Percentiles rank a stretch among this genome's conserved stretches.
phyloP scores from a whole-genome alignment of 768 basidiomycete species.

The Rhizopogon salebrosus region DNA sequence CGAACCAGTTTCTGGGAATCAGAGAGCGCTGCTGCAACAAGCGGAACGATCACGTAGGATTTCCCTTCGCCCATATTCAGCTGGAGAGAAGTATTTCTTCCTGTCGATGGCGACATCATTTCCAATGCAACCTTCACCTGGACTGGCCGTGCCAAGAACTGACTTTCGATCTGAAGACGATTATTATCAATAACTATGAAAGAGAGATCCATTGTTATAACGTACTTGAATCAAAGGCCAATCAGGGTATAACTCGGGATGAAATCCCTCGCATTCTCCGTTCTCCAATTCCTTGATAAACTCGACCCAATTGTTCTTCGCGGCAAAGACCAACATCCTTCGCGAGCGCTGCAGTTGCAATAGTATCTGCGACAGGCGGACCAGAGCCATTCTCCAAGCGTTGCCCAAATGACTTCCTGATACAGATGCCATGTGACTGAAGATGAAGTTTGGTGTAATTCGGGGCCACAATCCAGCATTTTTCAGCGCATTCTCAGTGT shows the following conservation, averaged over 20 bases:
- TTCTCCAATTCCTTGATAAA: conserved; percentile 24
- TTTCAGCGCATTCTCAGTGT: conserved; percentile 13
- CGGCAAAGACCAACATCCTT: conserved; percentile 25
- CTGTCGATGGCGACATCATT: conserved; percentile 39
- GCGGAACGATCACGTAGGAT: conserved; percentile 42
- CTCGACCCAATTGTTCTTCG: conserved; percentile 22
- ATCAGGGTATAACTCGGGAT: conserved; percentile 23
- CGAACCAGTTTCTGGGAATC: conserved; percentile 40
- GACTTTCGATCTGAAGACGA: conserved; percentile 35
- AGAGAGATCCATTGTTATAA: neutral
- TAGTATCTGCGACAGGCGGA: conserved; percentile 21
- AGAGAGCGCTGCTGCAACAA: conserved; percentile 35
- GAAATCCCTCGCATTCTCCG: conserved; percentile 16
- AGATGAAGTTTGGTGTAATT: conserved; percentile 24
- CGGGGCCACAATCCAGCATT: conserved; percentile 34
- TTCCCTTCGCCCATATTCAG: conserved; percentile 62
- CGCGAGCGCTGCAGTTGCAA: conserved; percentile 33
- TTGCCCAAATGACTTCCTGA: conserved; percentile 10
- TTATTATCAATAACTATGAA: neutral
- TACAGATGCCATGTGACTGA: conserved; percentile 25
- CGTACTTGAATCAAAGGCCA: conserved; percentile 43
- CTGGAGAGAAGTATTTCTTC: conserved; percentile 37
- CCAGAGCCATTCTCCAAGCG: conserved; percentile 28
- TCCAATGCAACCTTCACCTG: conserved; percentile 38
- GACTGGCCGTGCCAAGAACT: conserved; percentile 38